These are phyloP conservation scores for Nevesoporus exiguus DNA, from an alignment of 768 basidiomycete genomes.

Conservation along the genomic window DNA sequence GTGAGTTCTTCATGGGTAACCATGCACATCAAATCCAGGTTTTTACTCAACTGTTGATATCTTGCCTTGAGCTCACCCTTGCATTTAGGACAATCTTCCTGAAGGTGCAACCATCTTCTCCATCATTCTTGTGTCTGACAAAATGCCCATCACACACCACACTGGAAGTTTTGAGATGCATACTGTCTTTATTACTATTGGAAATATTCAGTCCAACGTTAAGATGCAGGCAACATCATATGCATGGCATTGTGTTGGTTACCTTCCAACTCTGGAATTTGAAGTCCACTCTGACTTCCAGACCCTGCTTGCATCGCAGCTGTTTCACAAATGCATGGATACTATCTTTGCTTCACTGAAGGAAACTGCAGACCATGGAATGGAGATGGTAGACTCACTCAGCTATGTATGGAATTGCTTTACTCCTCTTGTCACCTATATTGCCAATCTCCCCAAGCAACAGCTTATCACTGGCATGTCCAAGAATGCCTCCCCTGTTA, in stretches of 20 bases:
- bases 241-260: not conserved
- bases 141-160: constrained; percentile 10
- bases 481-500: not conserved
- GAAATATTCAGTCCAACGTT: not conserved
- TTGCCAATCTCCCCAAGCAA: constrained; percentile 7
- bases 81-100: not conserved
- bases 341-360: not conserved
- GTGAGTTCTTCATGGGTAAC: not conserved
- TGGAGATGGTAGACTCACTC: not conserved
- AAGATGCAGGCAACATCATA: not conserved
- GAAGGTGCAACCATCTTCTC: not conserved
- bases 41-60: not conserved
- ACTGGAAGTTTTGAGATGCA: not conserved
- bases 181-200: not conserved
- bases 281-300: not conserved
- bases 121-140: not conserved
- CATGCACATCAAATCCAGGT: not conserved
- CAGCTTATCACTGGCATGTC: not conserved
- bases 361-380: not conserved
- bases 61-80: no score
- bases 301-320: not conserved
- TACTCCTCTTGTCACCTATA: not conserved
- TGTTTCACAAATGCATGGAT: not conserved
- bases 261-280: not conserved
- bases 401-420: not conserved